Evolutionary conservation across 2,329 filamentous ascomycete species (phyloP).

Genomic region (Colletotrichum cereale): DNA sequence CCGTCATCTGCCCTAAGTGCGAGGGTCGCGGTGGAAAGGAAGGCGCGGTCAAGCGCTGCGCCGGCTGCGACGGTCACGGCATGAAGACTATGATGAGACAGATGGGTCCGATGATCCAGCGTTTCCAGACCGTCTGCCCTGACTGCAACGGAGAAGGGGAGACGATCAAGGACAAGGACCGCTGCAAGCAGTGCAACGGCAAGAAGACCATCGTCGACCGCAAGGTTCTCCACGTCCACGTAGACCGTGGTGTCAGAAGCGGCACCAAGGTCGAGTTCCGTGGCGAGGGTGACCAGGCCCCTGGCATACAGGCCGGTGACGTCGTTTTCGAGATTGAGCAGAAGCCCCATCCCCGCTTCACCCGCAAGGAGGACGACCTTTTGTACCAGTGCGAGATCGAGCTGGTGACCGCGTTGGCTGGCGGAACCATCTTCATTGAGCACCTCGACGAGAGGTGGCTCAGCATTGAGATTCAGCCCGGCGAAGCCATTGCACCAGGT

Average conservation of each 20-base stretch:
- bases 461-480: constrained; percentile 90
- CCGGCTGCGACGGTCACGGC: constrained; percentile 90
- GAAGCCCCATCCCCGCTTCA: constrained; percentile 97
- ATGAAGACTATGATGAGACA: constrained; percentile 99
- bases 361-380: constrained; percentile 94
- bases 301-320: constrained; percentile 92
- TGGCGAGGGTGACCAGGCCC: constrained; percentile 95
- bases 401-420: constrained; percentile 92
- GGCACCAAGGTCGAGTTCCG: constrained; percentile 98
- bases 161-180: constrained; percentile 95
- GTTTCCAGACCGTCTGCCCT: constrained; percentile 98
- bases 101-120: constrained; percentile 99
- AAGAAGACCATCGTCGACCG: constrained; percentile 99
- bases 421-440: constrained; percentile 91
- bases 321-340: constrained; percentile 99
- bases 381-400: constrained; percentile 97
- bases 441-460: constrained; percentile 98
- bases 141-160: constrained; percentile 99
- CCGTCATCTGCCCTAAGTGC: constrained; percentile 95
- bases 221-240: constrained; percentile 98
- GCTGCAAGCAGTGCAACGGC: constrained; percentile 94
- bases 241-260: constrained; percentile 92
- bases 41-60: constrained; percentile 93
- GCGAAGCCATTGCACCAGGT: constrained; percentile 95
- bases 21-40: constrained; percentile 96